Percentiles rank a stretch among this genome's conserved stretches.
These are phyloP conservation scores for Flaveria linearis DNA, from an alignment of 129 eudicot genomes.

Conservation along the genomic window DNA sequence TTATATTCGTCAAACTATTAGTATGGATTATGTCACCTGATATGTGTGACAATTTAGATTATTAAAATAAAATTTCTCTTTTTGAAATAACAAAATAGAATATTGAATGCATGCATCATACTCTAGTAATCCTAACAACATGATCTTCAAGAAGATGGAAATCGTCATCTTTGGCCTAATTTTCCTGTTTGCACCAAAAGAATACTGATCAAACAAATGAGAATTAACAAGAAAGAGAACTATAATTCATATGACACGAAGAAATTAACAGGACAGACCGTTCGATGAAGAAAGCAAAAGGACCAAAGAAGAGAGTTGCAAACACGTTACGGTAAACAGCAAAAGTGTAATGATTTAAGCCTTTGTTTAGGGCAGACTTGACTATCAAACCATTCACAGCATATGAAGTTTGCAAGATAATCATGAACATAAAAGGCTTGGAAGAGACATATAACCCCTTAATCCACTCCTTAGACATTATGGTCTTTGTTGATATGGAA, in stretches of 20 bases:
- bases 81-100: neutral
- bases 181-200: conserved; percentile 41
- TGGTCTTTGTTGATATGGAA: conserved; percentile 4
- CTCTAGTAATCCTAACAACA: conserved; percentile 55
- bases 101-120: conserved; percentile 19
- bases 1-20: too few relatives aligned
- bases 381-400: conserved; percentile 32
- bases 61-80: too few relatives aligned
- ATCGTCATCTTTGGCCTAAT: neutral
- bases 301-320: conserved; percentile 34
- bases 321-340: conserved; percentile 28
- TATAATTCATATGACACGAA: neutral
- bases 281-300: conserved; percentile 39
- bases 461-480: conserved; percentile 33
- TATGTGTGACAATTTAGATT: too few relatives aligned
- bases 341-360: conserved; percentile 39
- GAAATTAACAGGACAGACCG: conserved; percentile 16
- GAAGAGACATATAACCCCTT: conserved; percentile 19
- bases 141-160: conserved; percentile 49
- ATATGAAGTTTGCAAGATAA: conserved; percentile 35
- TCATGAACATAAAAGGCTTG: conserved; percentile 29
- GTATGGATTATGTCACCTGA: too few relatives aligned
- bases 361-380: conserved; percentile 40
- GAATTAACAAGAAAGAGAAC: neutral
- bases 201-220: neutral